phyloP scores from a whole-genome alignment of 306 rosid genomes.

The Prunus salicina region DNA sequence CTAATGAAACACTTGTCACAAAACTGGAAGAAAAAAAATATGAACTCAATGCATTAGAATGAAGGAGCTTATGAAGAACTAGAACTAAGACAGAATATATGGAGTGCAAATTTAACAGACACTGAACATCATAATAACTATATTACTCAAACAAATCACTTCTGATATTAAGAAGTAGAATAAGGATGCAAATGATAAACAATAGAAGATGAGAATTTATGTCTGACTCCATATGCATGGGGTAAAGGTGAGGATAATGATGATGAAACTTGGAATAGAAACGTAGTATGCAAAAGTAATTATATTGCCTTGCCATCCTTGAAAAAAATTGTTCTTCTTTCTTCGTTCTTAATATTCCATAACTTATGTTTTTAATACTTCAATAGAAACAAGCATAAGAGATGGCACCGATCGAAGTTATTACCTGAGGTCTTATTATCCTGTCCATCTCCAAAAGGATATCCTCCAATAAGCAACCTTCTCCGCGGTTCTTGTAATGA shows the following conservation, averaged over 20 bases:
- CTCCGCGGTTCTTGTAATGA: conserved; percentile 50
- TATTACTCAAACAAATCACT: too few relatives aligned
- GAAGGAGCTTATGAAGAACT: too few relatives aligned
- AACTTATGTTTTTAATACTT: neutral
- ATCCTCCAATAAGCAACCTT: conserved; percentile 74
- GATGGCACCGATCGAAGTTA: conserved; percentile 3
- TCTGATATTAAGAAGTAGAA: too few relatives aligned
- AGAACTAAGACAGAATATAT: too few relatives aligned
- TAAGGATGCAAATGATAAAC: neutral
- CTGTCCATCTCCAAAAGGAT: conserved; percentile 96
- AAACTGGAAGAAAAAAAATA: neutral
- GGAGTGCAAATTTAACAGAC: neutral
- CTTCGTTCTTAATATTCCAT: neutral
- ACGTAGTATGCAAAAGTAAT: neutral
- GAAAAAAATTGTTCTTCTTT: neutral
- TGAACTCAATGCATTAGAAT: neutral
- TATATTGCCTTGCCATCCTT: neutral
- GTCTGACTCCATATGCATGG: neutral
- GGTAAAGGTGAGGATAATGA: neutral
- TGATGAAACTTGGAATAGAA: too few relatives aligned
- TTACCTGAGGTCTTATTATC: conserved; percentile 77
- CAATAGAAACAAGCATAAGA: conserved; percentile 6
- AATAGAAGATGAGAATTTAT: neutral
- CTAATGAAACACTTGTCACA: neutral
- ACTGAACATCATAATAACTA: neutral